Conservation (phyloP, 495 filamentous ascomycete genomes). For the Neurospora sp. region DNA sequence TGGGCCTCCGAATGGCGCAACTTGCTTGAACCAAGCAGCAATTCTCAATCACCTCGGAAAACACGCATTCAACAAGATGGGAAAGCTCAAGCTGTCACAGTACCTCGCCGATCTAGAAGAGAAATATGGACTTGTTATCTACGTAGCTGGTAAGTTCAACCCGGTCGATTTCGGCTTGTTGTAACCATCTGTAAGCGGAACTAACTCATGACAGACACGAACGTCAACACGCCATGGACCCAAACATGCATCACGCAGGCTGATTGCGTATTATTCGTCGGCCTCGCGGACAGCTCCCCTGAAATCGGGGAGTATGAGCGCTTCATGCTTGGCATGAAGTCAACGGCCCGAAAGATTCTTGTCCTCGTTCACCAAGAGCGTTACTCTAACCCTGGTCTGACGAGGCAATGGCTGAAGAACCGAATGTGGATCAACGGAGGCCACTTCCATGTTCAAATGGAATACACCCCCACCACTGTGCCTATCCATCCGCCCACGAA, state of each 20-base stretch:
- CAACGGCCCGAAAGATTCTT: slow-evolving; percentile 87
- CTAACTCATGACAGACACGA: slow-evolving; percentile 53
- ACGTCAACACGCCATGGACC: slow-evolving; percentile 93
- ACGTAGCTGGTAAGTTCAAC: slow-evolving; percentile 65
- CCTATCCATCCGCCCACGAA: slow-evolving; percentile 67
- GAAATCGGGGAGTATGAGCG: slow-evolving; percentile 92
- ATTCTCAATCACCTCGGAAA: slow-evolving; percentile 90
- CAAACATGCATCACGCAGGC: slow-evolving; percentile 96
- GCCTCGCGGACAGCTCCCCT: slow-evolving; percentile 80
- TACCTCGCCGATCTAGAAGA: slow-evolving; percentile 96
- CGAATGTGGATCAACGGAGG: slow-evolving; percentile 98
- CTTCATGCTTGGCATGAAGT: slow-evolving; percentile 93
- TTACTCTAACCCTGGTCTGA: slow-evolving; percentile 75
- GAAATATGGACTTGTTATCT: slow-evolving; percentile 90
- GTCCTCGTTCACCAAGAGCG: slow-evolving; percentile 89
- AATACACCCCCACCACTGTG: slow-evolving; percentile 67
- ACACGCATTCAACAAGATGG: slow-evolving; percentile 95
- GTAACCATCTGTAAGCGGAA: slow-evolving; percentile 5
- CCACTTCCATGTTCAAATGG: slow-evolving; percentile 97
- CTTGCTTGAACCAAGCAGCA: slow-evolving; percentile 83
- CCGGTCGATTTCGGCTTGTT: neutral
- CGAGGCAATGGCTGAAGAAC: slow-evolving; percentile 83
- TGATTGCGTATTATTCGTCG: slow-evolving; percentile 88
- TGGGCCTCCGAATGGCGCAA: slow-evolving; percentile 79
- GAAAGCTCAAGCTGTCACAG: slow-evolving; percentile 89